These are phyloP conservation scores for Podospora pseudocomata DNA, from an alignment of 495 filamentous ascomycete species.

Conservation along the genomic window DNA sequence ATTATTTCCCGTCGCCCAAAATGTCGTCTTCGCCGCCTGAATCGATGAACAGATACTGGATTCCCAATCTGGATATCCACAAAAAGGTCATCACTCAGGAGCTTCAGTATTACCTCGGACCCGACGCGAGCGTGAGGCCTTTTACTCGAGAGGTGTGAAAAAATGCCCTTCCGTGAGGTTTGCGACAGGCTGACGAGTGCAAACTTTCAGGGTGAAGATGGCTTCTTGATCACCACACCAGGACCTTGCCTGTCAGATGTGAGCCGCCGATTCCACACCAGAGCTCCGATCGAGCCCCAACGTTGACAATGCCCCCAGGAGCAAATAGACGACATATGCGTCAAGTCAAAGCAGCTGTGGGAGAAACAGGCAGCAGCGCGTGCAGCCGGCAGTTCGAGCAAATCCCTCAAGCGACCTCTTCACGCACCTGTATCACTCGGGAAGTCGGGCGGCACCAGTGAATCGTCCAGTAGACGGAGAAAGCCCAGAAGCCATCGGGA, in stretches of 20 bases:
- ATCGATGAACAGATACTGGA: constrained; percentile 54
- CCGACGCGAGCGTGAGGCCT: constrained; percentile 50
- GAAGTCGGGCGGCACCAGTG: constrained; percentile 36
- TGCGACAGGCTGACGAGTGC: constrained; percentile 30
- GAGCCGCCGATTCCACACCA: constrained; percentile 26
- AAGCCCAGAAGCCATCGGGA: constrained; percentile 30
- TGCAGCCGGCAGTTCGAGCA: constrained; percentile 44
- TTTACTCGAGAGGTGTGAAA: constrained; percentile 50
- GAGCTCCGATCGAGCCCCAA: constrained; percentile 15
- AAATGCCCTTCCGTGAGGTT: constrained; percentile 12
- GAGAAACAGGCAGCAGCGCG: constrained; percentile 54
- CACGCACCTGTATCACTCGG: constrained; percentile 52
- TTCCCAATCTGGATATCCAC: constrained; percentile 54
- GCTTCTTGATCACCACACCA: constrained; percentile 54
- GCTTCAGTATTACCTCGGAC: constrained; percentile 54
- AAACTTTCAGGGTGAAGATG: constrained; percentile 49
- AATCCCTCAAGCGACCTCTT: constrained; percentile 52
- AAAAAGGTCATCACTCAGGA: constrained; percentile 56
- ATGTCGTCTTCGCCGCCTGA: constrained; percentile 40
- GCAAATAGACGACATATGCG: constrained; percentile 57
- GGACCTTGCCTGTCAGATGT: constrained; percentile 54
- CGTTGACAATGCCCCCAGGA: constrained; percentile 42
- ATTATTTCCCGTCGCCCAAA: constrained; percentile 11
- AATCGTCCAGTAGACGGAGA: constrained; percentile 28
- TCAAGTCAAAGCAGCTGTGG: constrained; percentile 54